phyloP scores from a whole-genome alignment of 1,284 basidiomycete species.

The Pseudozyma hubeiensis region DNA sequence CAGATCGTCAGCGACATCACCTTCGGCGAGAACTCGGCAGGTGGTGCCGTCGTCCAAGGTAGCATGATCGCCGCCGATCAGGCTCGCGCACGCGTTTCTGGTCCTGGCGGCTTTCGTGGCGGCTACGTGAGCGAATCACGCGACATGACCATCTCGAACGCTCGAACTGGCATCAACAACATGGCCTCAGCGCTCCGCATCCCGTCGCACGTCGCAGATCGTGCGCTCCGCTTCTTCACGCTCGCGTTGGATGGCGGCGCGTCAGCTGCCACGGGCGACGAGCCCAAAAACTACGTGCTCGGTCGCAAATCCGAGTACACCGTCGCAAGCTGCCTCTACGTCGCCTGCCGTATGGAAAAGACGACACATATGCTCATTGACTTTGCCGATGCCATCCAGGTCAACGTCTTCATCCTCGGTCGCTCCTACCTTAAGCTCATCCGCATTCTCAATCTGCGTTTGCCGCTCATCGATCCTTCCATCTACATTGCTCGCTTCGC shows the following conservation, averaged over 20 bases:
- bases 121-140: conserved; percentile 70
- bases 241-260: conserved; percentile 85
- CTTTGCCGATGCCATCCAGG: conserved; percentile 75
- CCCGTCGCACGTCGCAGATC: conserved; percentile 81
- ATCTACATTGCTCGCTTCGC: conserved; percentile 98
- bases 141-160: conserved; percentile 89
- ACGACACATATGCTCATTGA: conserved; percentile 97
- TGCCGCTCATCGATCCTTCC: conserved; percentile 93
- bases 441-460: conserved; percentile 82
- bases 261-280: conserved; percentile 50
- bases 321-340: conserved; percentile 93
- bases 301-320: conserved; percentile 92
- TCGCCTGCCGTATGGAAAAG: conserved; percentile 91
- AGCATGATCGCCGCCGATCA: conserved; percentile 91
- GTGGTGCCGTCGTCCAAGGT: conserved; percentile 94
- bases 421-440: conserved; percentile 95
- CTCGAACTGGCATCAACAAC: conserved; percentile 82
- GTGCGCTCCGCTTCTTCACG: conserved; percentile 88
- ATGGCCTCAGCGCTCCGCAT: conserved; percentile 83
- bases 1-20: conserved; percentile 92
- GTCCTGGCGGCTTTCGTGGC: conserved; percentile 63
- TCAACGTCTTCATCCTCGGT: conserved; percentile 97
- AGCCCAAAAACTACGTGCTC: conserved; percentile 66
- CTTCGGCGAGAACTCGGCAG: conserved; percentile 91
- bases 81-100: conserved; percentile 71